phyloP scores from a whole-genome alignment of 2,329 filamentous ascomycete species.

The Neonectria punicea region DNA sequence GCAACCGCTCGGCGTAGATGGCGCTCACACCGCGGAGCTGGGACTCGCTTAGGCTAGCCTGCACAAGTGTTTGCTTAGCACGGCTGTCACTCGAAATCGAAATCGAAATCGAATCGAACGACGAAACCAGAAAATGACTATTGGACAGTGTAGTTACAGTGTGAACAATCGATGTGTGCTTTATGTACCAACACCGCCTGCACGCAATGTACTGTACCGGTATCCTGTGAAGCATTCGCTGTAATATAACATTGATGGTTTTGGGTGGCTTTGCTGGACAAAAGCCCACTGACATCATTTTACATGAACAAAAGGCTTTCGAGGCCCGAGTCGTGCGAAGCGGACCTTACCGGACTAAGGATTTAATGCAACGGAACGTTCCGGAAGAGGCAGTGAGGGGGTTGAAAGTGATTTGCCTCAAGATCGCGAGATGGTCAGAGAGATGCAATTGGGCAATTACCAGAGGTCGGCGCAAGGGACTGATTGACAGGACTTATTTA shows the following conservation, averaged over 20 bases:
- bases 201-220: too few species aligned
- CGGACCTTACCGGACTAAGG: neutral
- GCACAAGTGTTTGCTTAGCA: neutral
- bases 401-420: neutral
- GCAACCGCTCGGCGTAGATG: constrained; percentile 6
- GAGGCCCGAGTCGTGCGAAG: neutral
- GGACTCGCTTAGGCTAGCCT: neutral
- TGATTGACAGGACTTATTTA: neutral
- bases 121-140: too few species aligned
- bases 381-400: neutral
- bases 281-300: constrained; percentile 31
- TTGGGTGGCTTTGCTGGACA: neutral
- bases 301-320: constrained; percentile 3
- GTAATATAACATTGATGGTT: neutral
- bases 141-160: neutral
- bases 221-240: neutral
- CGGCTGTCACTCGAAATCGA: neutral
- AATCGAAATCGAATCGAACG: neutral
- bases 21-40: constrained; percentile 2
- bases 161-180: neutral
- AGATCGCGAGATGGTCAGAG: neutral
- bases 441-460: neutral
- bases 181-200: neutral
- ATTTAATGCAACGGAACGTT: neutral
- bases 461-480: neutral